phyloP scores from a whole-genome alignment of 306 rosid species.

The Trichosanthes truncata region DNA sequence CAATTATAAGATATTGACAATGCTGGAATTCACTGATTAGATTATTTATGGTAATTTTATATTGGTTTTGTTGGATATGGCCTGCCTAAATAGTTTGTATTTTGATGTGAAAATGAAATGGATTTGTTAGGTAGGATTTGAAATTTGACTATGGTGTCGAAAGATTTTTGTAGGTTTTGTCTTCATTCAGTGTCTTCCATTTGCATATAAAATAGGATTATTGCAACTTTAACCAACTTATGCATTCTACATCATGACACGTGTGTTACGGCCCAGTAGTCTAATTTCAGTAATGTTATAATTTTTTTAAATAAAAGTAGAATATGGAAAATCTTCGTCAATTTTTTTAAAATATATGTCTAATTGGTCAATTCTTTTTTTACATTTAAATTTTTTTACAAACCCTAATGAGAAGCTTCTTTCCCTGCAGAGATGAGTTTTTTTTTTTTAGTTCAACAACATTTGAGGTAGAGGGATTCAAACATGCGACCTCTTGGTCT shows the following conservation, averaged over 20 bases:
- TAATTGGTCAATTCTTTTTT: not conserved
- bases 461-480: too few species aligned
- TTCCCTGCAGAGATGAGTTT: too few species aligned
- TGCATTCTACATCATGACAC: not conserved
- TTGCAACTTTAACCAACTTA: slow-evolving; percentile 4
- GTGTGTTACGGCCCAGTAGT: not conserved
- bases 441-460: too few species aligned
- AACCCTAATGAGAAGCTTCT: not conserved
- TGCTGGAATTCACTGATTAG: not conserved
- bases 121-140: slow-evolving; percentile 5
- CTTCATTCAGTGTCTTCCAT: not conserved
- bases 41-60: not conserved
- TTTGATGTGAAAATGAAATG: not conserved
- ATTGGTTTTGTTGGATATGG: not conserved
- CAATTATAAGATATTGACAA: not conserved
- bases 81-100: not conserved
- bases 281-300: not conserved
- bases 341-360: not conserved
- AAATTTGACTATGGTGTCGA: not conserved
- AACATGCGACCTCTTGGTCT: too few species aligned
- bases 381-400: not conserved
- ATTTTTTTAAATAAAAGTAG: too few species aligned
- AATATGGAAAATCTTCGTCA: not conserved
- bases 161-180: not conserved
- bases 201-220: not conserved